phyloP scores from a whole-genome alignment of 805 yeast species.

The Ogataea philodendri region DNA sequence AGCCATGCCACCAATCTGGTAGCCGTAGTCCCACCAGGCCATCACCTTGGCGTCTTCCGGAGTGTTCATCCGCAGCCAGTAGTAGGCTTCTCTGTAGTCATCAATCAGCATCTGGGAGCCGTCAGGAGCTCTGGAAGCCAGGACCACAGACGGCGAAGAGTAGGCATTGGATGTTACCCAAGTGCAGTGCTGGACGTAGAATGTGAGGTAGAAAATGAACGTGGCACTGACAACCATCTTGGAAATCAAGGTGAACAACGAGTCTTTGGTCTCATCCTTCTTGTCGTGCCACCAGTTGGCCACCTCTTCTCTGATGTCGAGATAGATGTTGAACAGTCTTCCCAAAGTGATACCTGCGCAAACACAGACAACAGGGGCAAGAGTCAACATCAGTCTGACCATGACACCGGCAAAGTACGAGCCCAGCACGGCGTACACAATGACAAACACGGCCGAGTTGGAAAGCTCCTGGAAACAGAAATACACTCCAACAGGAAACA shows the following conservation, averaged over 20 bases:
- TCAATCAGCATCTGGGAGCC: slow-evolving; percentile 85
- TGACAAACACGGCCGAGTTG: slow-evolving; percentile 90
- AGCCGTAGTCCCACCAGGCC: slow-evolving; percentile 99
- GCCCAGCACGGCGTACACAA: slow-evolving; percentile 88
- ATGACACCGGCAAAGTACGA: slow-evolving; percentile 98
- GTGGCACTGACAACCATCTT: slow-evolving; percentile 62
- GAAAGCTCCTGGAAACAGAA: slow-evolving; percentile 83
- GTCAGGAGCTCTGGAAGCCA: slow-evolving; percentile 79
- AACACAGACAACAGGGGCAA: slow-evolving; percentile 95
- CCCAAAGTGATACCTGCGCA: slow-evolving; percentile 87
- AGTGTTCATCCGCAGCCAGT: slow-evolving; percentile 98
- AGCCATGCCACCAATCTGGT: slow-evolving; percentile 99
- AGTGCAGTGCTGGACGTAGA: slow-evolving; percentile 91
- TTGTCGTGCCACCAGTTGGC: slow-evolving; percentile 12
- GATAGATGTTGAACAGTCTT: slow-evolving; percentile 76
- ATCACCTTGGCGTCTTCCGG: slow-evolving; percentile 93
- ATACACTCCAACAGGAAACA: slow-evolving; percentile 97
- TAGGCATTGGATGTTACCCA: slow-evolving; percentile 96
- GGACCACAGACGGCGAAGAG: slow-evolving; percentile 95
- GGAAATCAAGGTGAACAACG: slow-evolving; percentile 43
- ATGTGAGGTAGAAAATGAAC: slow-evolving; percentile 68
- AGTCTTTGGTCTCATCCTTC: slow-evolving; percentile 8
- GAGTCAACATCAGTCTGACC: slow-evolving; percentile 95
- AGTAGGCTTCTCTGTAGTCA: slow-evolving; percentile 98
- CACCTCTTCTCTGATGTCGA: slow-evolving; percentile 48